Conservation (phyloP, 192 early-diverging fungal species). For the Dissophora ornata region DNA sequence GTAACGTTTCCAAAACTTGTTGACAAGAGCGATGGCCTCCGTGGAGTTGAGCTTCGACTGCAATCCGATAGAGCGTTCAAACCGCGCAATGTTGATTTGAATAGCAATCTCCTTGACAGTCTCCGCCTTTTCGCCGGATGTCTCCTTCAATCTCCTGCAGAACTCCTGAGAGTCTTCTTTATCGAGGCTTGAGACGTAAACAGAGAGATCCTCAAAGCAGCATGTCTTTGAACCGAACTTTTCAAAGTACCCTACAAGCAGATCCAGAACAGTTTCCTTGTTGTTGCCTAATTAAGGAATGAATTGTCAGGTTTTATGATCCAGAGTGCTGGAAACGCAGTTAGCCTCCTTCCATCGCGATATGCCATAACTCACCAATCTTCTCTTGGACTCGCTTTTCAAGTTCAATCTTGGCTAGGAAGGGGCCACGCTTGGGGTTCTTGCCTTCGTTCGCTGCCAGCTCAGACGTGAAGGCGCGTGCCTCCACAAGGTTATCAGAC, state of each 20-base stretch:
- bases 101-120: conserved; percentile 53
- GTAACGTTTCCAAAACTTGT: conserved; percentile 52
- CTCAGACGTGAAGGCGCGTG: conserved; percentile 51
- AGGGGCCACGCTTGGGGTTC: conserved; percentile 73
- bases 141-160: conserved; percentile 38
- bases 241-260: conserved; percentile 66
- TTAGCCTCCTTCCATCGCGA: too few species aligned
- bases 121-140: conserved; percentile 44
- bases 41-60: conserved; percentile 25
- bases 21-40: conserved; percentile 28
- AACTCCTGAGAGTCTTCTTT: conserved; percentile 43
- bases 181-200: conserved; percentile 61
- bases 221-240: conserved; percentile 73
- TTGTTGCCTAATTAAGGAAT: conserved; percentile 14
- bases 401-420: conserved; percentile 75
- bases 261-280: conserved; percentile 35
- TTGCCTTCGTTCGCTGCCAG: conserved; percentile 54
- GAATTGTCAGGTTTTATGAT: neutral
- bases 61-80: conserved; percentile 34
- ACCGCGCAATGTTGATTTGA: conserved; percentile 35
- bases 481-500: conserved; percentile 53
- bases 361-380: conserved; percentile 54
- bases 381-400: conserved; percentile 55
- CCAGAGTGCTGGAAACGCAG: neutral
- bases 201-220: conserved; percentile 81